Evolutionary conservation across 2,329 filamentous ascomycete genomes (phyloP), one percentile per base, ranked within the genome.

Genomic region (Fonsecaea monophora): DNA sequence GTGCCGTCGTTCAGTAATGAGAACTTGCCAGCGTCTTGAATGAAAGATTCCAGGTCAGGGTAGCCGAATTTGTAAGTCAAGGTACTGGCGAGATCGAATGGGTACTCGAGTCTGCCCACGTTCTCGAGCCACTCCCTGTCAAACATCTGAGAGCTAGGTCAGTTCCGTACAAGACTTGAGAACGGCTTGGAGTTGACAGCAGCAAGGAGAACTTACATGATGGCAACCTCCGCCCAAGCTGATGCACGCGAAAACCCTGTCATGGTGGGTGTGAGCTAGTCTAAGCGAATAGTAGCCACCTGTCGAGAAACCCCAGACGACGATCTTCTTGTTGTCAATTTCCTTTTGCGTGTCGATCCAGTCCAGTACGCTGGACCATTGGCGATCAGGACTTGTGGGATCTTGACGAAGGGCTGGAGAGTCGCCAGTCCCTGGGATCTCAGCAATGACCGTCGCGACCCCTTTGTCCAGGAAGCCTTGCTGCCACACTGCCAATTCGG

Each of bases 371-470:
- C 80, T 84, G 2, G 75, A 79, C 79, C 83, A 87, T 34, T 85
- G 79, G 0, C 86, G 79, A 67, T 88, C 86, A 0, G 85, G 82
- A 1, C 83, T 83, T 3, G 78, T 76, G 0, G 89, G 85, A 74
- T 91, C 89, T 0, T 82, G 80, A 48, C 85, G 81, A 68, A 89
- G 85, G 0, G 89, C 87, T 0, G 89, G 89, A 64, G 85, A 90
- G 75, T 91, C 89, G 4, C 87, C 89, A 1, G 88, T 90, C 0
- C 88, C 88, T 0, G 87, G 87, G 64, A 90, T 89, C 76, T 91
- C 89, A 9, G 83, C 83, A 34, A 89, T 84, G 3, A 91, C 81
- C 3, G 80, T 80, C 0, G 82, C 89, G 10, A 87, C 80, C 37
- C 82, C 81, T 15, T 83, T 80, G 56, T 77, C 58, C 12, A 62